Evolutionary conservation across 805 yeast genomes (phyloP), one percentile per base, ranked within the genome.

Genomic region (Priceomyces melissophilus): DNA sequence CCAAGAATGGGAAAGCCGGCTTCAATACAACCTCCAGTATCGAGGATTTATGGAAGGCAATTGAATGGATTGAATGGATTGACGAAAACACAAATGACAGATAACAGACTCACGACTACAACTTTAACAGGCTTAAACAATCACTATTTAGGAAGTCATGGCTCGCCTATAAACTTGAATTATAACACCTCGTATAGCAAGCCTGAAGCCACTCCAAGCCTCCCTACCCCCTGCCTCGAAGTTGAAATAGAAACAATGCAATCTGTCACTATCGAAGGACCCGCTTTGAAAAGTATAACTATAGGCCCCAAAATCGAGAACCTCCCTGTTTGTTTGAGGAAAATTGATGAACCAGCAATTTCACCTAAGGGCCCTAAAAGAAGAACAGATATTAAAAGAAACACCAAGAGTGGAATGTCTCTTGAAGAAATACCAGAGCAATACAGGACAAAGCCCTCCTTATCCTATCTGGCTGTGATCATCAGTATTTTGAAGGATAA

Each of bases 341-440:
- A 63, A 39, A 49, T 57, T n/a, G 62, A 60, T n/a, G 58, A 53
- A 17, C 60, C 65, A 8, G 44, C 53, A 12, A 53, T 49, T 36
- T 52, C 49, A 13, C 72, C 71, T 6, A 67, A 64, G 41, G 36
- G 54, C 11, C 73, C 71, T 9, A 50, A 51, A 15, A 52, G 61
- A 20, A 54, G 55, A 31, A 57, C 53, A 32, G 65, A 64, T 43
- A 36, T 65, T 75, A 58, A 50, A 39, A 74, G 71, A 41, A 70
- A 69, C 17, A 69, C 78, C 3, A 83, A 83, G 56, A 81, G 77
- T 49, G 78, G 82, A 3, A 89, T 86, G 57, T 71, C 81, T 2
- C 65, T 82, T 13, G 95, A 88, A 41, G 96, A 89, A 53, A 88
- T 91, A 35, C 99, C 98, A 1, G 86, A 78, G 43, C 88, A 86